Conservation (phyloP, 441 rosid species). For the Daphne laureola region DNA sequence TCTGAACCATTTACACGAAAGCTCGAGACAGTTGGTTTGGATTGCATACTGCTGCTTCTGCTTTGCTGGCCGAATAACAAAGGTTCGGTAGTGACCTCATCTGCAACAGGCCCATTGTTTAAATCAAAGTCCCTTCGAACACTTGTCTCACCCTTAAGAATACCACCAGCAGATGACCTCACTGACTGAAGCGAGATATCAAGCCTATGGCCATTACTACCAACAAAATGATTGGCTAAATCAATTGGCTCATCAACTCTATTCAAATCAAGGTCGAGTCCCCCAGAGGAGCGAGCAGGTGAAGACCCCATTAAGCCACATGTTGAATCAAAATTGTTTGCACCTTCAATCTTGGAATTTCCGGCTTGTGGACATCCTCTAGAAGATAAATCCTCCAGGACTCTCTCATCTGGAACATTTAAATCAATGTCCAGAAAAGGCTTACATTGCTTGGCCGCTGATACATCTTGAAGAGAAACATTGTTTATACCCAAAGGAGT, state of each 20-base stretch:
- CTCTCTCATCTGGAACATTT: conserved; percentile 77
- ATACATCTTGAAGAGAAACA: conserved; percentile 31
- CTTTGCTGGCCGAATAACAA: conserved; percentile 37
- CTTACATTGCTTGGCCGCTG: conserved; percentile 41
- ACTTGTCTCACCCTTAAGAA: conserved; percentile 29
- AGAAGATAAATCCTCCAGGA: conserved; percentile 59
- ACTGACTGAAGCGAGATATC: conserved; percentile 30
- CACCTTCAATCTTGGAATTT: conserved; percentile 20
- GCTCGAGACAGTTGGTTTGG: conserved; percentile 44
- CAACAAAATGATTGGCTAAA: conserved; percentile 29
- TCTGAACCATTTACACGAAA: conserved; percentile 39
- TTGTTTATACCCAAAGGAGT: conserved; percentile 20
- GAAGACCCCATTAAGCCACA: conserved; percentile 27
- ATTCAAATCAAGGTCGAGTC: conserved; percentile 84
- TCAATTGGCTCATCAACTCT: conserved; percentile 56
- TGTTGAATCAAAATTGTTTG: conserved; percentile 21
- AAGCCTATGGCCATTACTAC: conserved; percentile 29
- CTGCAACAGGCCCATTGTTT: conserved; percentile 82
- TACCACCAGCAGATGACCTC: conserved; percentile 30
- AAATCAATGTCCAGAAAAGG: conserved; percentile 68
- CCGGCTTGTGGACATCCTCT: conserved; percentile 30
- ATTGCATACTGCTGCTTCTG: conserved; percentile 31
- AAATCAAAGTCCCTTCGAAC: conserved; percentile 66
- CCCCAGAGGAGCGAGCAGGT: conserved; percentile 37
- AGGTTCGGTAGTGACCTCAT: conserved; percentile 47